phyloP scores from a whole-genome alignment of 176 grass and related monocot genomes.

The Chrysopogon serrulatus region DNA sequence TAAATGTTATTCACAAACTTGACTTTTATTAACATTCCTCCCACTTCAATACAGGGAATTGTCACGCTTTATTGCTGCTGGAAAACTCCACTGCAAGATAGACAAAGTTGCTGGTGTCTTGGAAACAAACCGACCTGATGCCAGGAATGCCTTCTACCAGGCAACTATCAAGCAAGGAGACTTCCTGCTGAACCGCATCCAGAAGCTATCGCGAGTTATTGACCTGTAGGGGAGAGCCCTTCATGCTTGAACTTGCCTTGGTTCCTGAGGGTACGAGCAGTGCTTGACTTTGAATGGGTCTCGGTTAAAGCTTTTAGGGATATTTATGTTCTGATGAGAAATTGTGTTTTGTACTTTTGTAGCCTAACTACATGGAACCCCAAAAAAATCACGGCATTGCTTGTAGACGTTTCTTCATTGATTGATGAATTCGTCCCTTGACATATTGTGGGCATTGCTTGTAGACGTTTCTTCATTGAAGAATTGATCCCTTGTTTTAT shows the following conservation, averaged over 20 bases:
- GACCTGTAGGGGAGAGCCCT: conserved; percentile 54
- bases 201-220: conserved; percentile 94
- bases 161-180: conserved; percentile 98
- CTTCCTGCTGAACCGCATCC: conserved; percentile 90
- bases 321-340: neutral
- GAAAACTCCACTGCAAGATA: conserved; percentile 99
- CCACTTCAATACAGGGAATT: conserved; percentile 49
- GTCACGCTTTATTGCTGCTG: conserved; percentile 95
- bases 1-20: neutral
- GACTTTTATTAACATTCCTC: neutral
- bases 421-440: conserved; percentile 1
- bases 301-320: neutral
- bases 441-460: neutral
- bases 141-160: conserved; percentile 94
- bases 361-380: neutral
- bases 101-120: conserved; percentile 91
- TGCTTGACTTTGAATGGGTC: neutral
- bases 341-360: conserved; percentile 24
- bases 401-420: too few relatives aligned
- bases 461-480: neutral
- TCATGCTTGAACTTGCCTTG: neutral
- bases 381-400: neutral
- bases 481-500: conserved; percentile 7
- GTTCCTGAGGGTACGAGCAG: neutral
- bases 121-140: conserved; percentile 92